Evolutionary conservation across 2,329 filamentous ascomycete genomes (phyloP), one percentile per base, ranked within the genome.

Genomic region (Pseudocercospora vitis): DNA sequence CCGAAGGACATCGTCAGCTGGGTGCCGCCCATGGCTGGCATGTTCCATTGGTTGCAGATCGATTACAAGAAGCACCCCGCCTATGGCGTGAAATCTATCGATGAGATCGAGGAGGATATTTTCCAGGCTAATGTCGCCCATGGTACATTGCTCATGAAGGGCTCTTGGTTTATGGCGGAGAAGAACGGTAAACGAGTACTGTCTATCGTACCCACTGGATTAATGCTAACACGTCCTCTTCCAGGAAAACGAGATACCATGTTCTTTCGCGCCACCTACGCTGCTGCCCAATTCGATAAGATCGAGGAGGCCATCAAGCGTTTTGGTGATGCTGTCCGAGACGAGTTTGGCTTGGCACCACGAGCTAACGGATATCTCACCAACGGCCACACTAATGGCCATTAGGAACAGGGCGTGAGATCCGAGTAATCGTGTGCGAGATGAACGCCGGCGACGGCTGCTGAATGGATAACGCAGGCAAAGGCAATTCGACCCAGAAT

Each of bases 181-280:
- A 81, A 79, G 37, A 78, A 81, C 44, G 78, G 76, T 8, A 70
- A 74, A 49, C 76, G n/a, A 26, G n/a, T n/a, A n/a, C n/a, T n/a
- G n/a, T n/a, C n/a, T n/a, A n/a, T n/a, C n/a, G n/a, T n/a, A n/a
- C n/a, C n/a, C n/a, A n/a, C n/a, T n/a, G n/a, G n/a, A n/a, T n/a
- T n/a, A n/a, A n/a, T 11, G 32, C 32, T 16, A 35, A 11, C 32
- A 35, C 11, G 11, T 29, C 26, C 26, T 29, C 11, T 29, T 16
- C 14, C 32, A 35, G 32, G 32, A 7, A 35, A 35, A 35, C 14
- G 78, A 47, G 66, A 77, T 73, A 86, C 84, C 23, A 78, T 96
- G 72, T 96, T 89, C 75, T 95, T 97, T 78, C 82, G 94, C 48
- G 85, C 89, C 3, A 99, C 92, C 0, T 99, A 88, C 75, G 91